A percentile compares a stretch with the other conserved stretches of the same genome.
phyloP scores from a whole-genome alignment of 495 filamentous ascomycete genomes.

The Oidiodendron maius region DNA sequence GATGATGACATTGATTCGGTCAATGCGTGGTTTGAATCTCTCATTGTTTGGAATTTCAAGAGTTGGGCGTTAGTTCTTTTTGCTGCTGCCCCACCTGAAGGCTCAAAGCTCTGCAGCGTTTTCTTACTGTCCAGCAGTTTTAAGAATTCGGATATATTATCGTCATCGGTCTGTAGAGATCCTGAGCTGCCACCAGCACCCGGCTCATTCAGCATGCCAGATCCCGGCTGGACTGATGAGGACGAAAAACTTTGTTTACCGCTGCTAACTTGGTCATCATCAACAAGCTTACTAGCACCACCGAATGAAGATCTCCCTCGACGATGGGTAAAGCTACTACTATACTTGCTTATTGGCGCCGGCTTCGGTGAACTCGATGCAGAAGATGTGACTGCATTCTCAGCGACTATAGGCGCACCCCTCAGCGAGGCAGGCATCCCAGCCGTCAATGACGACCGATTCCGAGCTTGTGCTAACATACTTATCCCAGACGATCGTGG shows the following conservation, averaged over 20 bases:
- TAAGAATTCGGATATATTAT: constrained; percentile 87
- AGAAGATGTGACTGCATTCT: constrained; percentile 54
- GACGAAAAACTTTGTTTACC: constrained; percentile 81
- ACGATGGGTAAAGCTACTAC: constrained; percentile 85
- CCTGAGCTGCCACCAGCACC: constrained; percentile 68
- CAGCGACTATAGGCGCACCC: constrained; percentile 42
- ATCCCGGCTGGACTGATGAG: constrained; percentile 77
- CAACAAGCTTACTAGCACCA: constrained; percentile 55
- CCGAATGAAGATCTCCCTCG: constrained; percentile 70
- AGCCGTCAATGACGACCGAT: constrained; percentile 58
- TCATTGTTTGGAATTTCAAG: constrained; percentile 73
- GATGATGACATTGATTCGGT: constrained; percentile 88
- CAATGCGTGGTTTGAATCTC: constrained; percentile 76
- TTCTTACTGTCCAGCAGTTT: constrained; percentile 78
- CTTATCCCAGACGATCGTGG: constrained; percentile 42
- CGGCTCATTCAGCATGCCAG: constrained; percentile 69
- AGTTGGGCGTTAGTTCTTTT: constrained; percentile 65
- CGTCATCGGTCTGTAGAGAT: constrained; percentile 79
- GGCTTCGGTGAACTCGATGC: constrained; percentile 70
- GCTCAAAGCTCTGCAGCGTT: constrained; percentile 65
- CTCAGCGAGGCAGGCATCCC: constrained; percentile 62
- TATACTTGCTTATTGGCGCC: constrained; percentile 60
- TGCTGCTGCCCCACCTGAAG: constrained; percentile 48
- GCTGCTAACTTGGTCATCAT: constrained; percentile 82
- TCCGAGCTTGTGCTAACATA: constrained; percentile 56